phyloP scores from a whole-genome alignment of 2,329 filamentous ascomycete genomes.

The Aureobasidium namibiae region DNA sequence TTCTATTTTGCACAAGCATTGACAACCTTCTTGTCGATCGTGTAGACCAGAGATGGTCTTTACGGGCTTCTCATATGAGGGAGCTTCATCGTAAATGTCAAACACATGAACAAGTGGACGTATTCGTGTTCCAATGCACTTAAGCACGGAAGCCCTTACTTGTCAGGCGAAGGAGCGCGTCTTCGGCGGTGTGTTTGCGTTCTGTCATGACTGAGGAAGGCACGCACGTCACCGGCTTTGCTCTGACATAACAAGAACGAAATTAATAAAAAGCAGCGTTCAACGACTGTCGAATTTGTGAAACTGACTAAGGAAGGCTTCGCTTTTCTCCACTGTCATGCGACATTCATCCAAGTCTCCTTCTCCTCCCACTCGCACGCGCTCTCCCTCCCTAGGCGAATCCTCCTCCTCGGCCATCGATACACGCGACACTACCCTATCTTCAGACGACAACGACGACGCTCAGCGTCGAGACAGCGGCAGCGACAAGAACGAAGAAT shows the following conservation, averaged over 20 bases:
- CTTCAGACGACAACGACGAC: not conserved
- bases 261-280: constrained; percentile 10
- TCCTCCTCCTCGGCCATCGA: not conserved
- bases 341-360: not conserved
- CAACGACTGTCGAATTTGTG: not conserved
- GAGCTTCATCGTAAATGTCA: not conserved
- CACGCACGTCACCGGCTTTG: not conserved
- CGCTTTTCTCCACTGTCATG: not conserved
- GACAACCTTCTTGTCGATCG: not conserved
- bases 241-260: not conserved
- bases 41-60: too few species aligned
- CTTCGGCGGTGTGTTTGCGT: too few species aligned
- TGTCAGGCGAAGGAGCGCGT: not conserved
- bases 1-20: not conserved
- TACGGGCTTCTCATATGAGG: not conserved
- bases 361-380: not conserved
- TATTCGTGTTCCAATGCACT: not conserved
- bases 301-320: not conserved
- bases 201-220: not conserved
- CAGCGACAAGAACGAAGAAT: not conserved
- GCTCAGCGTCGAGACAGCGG: not conserved
- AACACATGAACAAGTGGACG: not conserved
- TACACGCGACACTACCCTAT: not conserved
- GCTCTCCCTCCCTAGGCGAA: not conserved
- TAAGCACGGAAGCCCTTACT: not conserved